Evolutionary conservation across 352 stramenopile genomes (phyloP), one percentile per base, ranked within the genome.

Genomic region (Phytophthora litchii): DNA sequence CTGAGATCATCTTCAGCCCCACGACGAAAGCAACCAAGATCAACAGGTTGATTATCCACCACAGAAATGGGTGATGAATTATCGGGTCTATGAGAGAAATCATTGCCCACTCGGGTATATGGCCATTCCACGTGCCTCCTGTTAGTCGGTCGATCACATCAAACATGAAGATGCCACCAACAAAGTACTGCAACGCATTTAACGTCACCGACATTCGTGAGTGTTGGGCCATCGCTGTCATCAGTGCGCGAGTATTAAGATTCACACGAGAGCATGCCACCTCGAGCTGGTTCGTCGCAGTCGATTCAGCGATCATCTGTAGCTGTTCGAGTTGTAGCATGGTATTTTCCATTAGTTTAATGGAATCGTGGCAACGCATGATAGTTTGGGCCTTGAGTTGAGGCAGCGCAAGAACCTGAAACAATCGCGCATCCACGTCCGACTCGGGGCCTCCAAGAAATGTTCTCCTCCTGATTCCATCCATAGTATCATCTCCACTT

Each of bases 111-210:
- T 57, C 51, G 4, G 91, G 76, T 51, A 98, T 81, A 27, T 96
- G 76, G 20, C 97, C 83, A 54, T 96, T 90, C 91, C 95, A 99
- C 8, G 79, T 78, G 42, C 89, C 82, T 29, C 94, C 96, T 1
- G 92, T 97, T 35, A 99, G 69, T 21, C 96, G 86, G 69, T 99
- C 96, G 29, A 99, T 81, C 21, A 98, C 76, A 50, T 98, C 92
- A 67, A 98, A 99, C 6, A 95, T 70, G 45, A 99, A 89, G 16
- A 96, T 74, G 3, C 92, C 96, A 13, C 83, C 80, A 43, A 99
- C 88, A 47, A 99, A 81, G 42, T 97, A 84, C 72, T 98, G 91
- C 16, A 98, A 51, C 8, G 96, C 89, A 47, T 97, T 74, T 7
- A 98, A 54, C 8, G 79, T 91, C 31, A 92, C 61, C 7, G 70